Conservation (phyloP, 192 early-diverging fungal genomes). For the Jimgerdemannia lactiflua region DNA sequence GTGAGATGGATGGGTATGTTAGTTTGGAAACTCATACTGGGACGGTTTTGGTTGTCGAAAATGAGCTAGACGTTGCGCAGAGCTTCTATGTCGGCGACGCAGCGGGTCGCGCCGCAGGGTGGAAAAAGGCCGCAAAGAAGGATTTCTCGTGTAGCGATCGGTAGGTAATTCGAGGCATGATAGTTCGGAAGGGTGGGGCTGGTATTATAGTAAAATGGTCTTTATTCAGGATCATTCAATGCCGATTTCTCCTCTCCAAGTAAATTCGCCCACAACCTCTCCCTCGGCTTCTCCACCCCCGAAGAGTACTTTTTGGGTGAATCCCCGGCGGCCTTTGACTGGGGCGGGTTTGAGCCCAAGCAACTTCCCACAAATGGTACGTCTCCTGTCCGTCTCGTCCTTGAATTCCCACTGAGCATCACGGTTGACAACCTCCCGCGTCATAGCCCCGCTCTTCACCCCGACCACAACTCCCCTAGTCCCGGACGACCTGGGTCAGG, state of each 20-base stretch:
- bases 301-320: slow-evolving; percentile 72
- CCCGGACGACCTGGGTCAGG: slow-evolving; percentile 22
- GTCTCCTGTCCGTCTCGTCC: slow-evolving; percentile 18
- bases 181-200: background rate
- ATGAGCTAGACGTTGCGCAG: slow-evolving; percentile 39
- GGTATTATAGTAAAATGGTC: no score
- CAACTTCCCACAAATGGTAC: slow-evolving; percentile 27
- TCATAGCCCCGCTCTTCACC: slow-evolving; percentile 28
- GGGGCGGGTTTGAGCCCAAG: slow-evolving; percentile 49
- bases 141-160: slow-evolving; percentile 86
- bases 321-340: slow-evolving; percentile 36
- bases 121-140: slow-evolving; percentile 53
- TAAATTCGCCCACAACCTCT: slow-evolving; percentile 78
- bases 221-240: no score
- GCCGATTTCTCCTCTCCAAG: slow-evolving; percentile 11
- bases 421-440: background rate
- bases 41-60: background rate
- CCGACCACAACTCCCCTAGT: slow-evolving; percentile 28
- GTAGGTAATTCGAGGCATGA: slow-evolving; percentile 11
- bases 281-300: slow-evolving; percentile 76
- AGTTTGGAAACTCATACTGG: background rate
- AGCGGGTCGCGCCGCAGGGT: slow-evolving; percentile 72
- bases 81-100: slow-evolving; percentile 95
- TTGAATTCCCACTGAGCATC: background rate
- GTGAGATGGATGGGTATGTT: background rate